These are phyloP conservation scores for Phanerochaete carnosa DNA, from an alignment of 768 basidiomycete genomes.

Conservation along the genomic window DNA sequence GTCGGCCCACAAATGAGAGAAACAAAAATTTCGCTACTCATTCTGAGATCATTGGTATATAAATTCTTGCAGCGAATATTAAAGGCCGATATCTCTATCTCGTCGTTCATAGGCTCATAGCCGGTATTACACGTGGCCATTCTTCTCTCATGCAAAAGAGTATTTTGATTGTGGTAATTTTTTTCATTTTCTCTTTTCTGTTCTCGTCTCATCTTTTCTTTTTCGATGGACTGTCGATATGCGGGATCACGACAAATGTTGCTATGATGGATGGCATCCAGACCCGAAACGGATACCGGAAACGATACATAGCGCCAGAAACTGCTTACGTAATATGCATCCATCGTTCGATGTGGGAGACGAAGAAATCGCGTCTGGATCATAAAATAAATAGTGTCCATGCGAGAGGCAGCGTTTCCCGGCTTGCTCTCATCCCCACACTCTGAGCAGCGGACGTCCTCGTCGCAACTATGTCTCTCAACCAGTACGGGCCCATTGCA, in stretches of 20 bases:
- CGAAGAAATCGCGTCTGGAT: background rate
- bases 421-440: slow-evolving; percentile 1
- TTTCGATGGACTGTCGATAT: too few relatives aligned
- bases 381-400: slow-evolving; percentile 8
- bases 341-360: slow-evolving; percentile 13
- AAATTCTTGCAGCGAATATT: too few relatives aligned
- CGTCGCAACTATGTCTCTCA: slow-evolving; percentile 20
- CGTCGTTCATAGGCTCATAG: too few relatives aligned
- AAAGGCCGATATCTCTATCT: too few relatives aligned
- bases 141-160: too few relatives aligned
- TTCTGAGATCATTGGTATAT: too few relatives aligned
- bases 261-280: background rate
- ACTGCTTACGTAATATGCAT: slow-evolving; percentile 6
- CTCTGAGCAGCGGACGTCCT: background rate
- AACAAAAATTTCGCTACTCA: background rate
- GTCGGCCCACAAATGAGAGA: background rate
- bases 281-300: background rate
- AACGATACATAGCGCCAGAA: background rate
- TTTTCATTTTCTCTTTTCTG: too few relatives aligned
- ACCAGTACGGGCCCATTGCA: slow-evolving; percentile 23
- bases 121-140: too few relatives aligned
- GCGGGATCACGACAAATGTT: too few relatives aligned
- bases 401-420: slow-evolving; percentile 10
- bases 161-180: too few relatives aligned
- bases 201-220: too few relatives aligned